phyloP scores from a whole-genome alignment of 2,329 filamentous ascomycete species.

The Fonsecaea nubica region DNA sequence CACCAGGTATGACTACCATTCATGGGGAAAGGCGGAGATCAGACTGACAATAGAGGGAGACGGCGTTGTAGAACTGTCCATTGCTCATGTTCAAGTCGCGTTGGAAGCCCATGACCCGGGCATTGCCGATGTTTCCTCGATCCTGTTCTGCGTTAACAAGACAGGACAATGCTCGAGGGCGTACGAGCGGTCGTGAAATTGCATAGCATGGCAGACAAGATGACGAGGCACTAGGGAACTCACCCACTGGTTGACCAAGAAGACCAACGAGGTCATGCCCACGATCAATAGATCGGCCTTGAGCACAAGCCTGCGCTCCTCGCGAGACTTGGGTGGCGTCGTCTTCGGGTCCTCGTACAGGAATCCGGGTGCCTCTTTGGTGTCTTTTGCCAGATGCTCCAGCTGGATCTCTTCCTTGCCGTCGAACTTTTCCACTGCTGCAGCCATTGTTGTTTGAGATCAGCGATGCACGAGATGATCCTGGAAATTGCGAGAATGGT shows the following conservation, averaged over 20 bases:
- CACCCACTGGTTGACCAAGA: constrained; percentile 2
- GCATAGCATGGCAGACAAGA: background rate
- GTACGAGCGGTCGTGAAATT: background rate
- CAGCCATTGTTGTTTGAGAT: background rate
- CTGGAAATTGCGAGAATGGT: background rate
- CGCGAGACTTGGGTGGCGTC: background rate
- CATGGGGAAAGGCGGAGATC: background rate
- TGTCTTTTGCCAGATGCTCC: background rate
- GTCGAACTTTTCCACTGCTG: background rate
- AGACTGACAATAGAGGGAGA: constrained; percentile 15
- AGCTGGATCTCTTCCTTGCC: constrained; percentile 3
- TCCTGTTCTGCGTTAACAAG: background rate
- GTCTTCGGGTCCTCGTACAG: constrained; percentile 1
- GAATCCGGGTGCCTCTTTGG: background rate
- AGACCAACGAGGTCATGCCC: constrained; percentile 2
- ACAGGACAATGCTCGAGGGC: background rate
- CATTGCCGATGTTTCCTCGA: constrained; percentile 19
- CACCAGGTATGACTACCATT: background rate
- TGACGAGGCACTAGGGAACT: background rate
- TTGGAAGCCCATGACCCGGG: constrained; percentile 11
- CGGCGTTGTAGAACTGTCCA: constrained; percentile 14
- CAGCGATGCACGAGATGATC: background rate
- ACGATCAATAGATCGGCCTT: constrained; percentile 4
- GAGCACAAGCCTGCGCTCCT: background rate
- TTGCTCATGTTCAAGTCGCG: constrained; percentile 9